A percentile compares a stretch with the other conserved stretches of the same genome.
phyloP scores from a whole-genome alignment of 768 basidiomycete genomes.

The Cystobasidium ongulense region DNA sequence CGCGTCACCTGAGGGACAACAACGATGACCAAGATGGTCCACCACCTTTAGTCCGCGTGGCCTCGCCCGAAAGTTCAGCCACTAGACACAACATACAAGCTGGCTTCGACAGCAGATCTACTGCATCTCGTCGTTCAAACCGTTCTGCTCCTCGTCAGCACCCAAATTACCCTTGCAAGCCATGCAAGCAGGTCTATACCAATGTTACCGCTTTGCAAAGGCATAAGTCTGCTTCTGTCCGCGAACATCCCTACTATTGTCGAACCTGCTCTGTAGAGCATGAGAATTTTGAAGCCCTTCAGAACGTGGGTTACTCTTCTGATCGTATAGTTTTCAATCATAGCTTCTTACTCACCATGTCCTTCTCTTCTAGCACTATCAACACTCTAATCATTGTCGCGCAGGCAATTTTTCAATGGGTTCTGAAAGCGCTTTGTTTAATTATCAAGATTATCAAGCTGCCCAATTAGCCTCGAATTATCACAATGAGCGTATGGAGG shows the following conservation, averaged over 20 bases:
- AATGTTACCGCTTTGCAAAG: background rate
- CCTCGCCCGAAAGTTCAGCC: background rate
- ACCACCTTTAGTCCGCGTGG: background rate
- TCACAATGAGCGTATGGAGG: background rate
- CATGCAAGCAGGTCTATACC: background rate
- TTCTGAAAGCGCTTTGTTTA: background rate
- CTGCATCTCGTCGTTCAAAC: background rate
- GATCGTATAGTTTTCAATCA: background rate
- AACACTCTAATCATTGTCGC: background rate
- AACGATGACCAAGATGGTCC: background rate
- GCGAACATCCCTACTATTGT: slow-evolving; percentile 4
- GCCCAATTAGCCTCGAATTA: background rate
- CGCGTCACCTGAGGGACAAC: too few species aligned
- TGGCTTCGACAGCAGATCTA: background rate
- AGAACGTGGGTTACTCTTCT: background rate
- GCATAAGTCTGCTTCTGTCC: background rate
- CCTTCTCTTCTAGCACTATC: background rate
- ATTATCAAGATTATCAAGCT: background rate
- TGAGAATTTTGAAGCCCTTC: background rate
- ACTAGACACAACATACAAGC: background rate
- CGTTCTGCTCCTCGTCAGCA: background rate
- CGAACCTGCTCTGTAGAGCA: background rate
- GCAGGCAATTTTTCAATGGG: background rate
- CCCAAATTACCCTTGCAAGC: background rate
- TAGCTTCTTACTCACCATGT: background rate